These are phyloP conservation scores for Inga leiocalycina DNA, from an alignment of 306 rosid species.

Conservation along the genomic window DNA sequence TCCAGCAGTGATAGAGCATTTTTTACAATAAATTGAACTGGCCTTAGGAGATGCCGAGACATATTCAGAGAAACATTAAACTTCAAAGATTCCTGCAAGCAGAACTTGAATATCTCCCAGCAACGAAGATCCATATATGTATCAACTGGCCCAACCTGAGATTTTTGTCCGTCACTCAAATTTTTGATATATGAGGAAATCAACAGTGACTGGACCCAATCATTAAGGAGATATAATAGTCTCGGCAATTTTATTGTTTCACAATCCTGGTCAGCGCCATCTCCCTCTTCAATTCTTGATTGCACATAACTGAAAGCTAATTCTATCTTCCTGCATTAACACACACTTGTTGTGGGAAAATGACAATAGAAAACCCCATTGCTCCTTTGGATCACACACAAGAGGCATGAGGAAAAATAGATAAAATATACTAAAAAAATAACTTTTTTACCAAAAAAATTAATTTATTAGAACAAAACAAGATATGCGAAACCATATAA, in stretches of 20 bases:
- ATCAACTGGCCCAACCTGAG: constrained; percentile 39
- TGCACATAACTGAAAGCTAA: constrained; percentile 66
- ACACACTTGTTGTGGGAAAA: constrained; percentile 27
- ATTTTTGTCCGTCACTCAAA: constrained; percentile 40
- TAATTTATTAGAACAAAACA: not conserved
- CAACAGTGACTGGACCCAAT: constrained; percentile 81
- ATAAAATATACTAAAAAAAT: not conserved
- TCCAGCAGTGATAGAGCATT: constrained; percentile 49
- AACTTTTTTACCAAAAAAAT: not conserved
- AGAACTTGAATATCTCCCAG: constrained; percentile 84
- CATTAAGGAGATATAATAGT: constrained; percentile 56
- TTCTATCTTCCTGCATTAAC: constrained; percentile 74
- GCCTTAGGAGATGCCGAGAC: constrained; percentile 62
- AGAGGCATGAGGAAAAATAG: not conserved
- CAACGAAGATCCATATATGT: constrained; percentile 72
- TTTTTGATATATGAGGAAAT: constrained; percentile 61
- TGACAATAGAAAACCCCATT: constrained; percentile 11
- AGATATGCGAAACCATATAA: not conserved
- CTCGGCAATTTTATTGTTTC: constrained; percentile 64
- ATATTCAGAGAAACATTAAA: constrained; percentile 54
- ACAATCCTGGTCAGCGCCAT: constrained; percentile 37
- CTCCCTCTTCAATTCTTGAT: constrained; percentile 40
- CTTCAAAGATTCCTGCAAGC: constrained; percentile 71
- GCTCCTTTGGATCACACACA: not conserved
- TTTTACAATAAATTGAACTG: constrained; percentile 56